These are phyloP conservation scores for Gymnopus androsaceus DNA, from an alignment of 1,284 basidiomycete genomes.

Conservation along the genomic window DNA sequence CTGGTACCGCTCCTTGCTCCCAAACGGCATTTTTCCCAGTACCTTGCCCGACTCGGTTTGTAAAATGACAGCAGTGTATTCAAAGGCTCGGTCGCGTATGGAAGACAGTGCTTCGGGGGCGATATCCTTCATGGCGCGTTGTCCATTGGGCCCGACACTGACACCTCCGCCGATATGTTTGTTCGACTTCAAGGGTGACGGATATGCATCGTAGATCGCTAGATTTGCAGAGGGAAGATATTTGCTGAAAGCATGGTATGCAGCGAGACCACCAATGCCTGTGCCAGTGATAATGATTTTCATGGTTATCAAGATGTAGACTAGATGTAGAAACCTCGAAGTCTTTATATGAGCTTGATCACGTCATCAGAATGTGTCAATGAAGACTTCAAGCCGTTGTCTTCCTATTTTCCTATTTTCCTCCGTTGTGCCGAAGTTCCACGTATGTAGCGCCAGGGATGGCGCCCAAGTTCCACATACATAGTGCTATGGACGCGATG, in stretches of 20 bases:
- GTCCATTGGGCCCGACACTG: conserved; percentile 9
- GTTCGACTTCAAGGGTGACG: conserved; percentile 2
- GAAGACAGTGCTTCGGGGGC: neutral
- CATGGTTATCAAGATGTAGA: no score
- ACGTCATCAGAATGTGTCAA: no score
- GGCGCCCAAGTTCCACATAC: no score
- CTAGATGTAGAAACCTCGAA: no score
- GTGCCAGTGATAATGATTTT: conserved; percentile 9
- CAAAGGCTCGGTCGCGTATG: neutral
- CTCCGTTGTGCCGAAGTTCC: no score
- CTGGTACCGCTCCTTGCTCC: conserved; percentile 5
- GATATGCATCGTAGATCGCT: conserved; percentile 6
- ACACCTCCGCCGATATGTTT: conserved; percentile 5
- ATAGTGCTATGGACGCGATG: no score
- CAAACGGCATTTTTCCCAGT: conserved; percentile 2
- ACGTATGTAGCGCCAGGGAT: no score
- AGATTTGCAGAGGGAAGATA: neutral
- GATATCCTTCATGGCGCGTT: neutral
- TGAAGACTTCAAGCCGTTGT: no score
- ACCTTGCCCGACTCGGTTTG: neutral
- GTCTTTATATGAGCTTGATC: no score
- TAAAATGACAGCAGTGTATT: neutral
- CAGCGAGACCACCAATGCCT: conserved; percentile 5
- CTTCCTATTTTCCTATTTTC: no score
- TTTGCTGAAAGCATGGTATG: conserved; percentile 8